Evolutionary conservation across 805 yeast genomes (phyloP), one percentile per base, ranked within the genome.

Genomic region (Pachysolen tannophilus): DNA sequence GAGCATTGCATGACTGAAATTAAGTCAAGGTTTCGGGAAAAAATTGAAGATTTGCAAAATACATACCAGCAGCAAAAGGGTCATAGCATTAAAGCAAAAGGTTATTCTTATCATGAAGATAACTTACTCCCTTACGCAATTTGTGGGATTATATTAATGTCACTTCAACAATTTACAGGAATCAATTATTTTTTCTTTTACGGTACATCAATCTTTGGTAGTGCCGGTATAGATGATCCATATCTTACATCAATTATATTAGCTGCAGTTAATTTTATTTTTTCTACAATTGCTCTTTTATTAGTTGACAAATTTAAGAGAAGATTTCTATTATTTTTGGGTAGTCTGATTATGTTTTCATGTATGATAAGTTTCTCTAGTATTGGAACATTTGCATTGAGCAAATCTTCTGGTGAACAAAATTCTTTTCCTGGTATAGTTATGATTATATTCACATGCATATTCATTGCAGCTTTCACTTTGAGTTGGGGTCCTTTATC

Each of bases 141-240:
- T 11, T 48, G 56, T 0, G 65, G 65, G 1, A 45, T 56, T 26
- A 28, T 42, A 3, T 32, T 60, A 5, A 37, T 51, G 23, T 47
- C 48, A 28, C 48, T 56, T 24, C 65, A 60, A 43, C 85, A 78
- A 50, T 63, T 75, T 47, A 65, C 75, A 21, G 86, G 86, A 41
- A 68, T 76, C 36, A 78, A 78, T 57, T 78, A 75, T 56, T 75
- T 78, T 44, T 76, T 79, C 61, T 78, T 75, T 55, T 78, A 71
- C 45, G 79, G 82, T 30, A 70, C 78, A n/a, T 56, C 70, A 8
- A 66, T 78, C 39, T 78, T 80, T 50, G 53, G 56, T 18, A 41
- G 43, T 26, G 73, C 74, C 24, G 78, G 81, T 9, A 43, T 76
- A 29, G 49, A 56, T 9, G 73, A 77, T 48, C 66, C 82, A 7